Percentiles rank a stretch among this genome's conserved stretches.
Evolutionary conservation across 1,139 yeast genomes (phyloP).

Genomic region (Zygosaccharomyces sapae): DNA sequence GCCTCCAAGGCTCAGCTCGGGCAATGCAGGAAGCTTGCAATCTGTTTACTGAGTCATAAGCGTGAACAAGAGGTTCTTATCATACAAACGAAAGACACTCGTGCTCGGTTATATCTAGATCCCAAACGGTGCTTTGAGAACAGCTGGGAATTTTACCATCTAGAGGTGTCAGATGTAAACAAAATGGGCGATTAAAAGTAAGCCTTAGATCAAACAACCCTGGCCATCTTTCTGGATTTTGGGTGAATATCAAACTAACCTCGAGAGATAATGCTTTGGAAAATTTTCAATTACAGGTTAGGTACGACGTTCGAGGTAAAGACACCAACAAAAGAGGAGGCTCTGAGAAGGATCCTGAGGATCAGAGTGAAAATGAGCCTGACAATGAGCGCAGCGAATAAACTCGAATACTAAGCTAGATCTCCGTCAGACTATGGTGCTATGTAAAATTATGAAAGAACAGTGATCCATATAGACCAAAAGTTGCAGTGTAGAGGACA

Average conservation of each 20-base stretch:
- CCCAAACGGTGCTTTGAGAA: background rate
- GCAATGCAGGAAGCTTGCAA: background rate
- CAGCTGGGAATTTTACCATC: background rate
- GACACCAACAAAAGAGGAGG: background rate
- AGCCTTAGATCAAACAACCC: background rate
- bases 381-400: too few relatives aligned
- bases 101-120: background rate
- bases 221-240: background rate
- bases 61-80: background rate
- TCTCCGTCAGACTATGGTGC: too few relatives aligned
- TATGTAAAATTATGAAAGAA: too few relatives aligned
- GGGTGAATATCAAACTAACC: background rate
- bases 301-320: background rate
- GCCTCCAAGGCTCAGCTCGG: background rate
- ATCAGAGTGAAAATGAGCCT: background rate
- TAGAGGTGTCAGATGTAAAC: background rate
- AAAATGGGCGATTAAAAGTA: conserved; percentile 1
- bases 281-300: background rate
- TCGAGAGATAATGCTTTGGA: background rate
- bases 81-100: background rate
- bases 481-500: too few relatives aligned
- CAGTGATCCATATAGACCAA: too few relatives aligned
- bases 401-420: too few relatives aligned
- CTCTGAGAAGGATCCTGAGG: background rate
- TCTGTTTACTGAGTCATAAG: background rate